Conservation (phyloP, 805 yeast species). For the Myxozyma neotropica region DNA sequence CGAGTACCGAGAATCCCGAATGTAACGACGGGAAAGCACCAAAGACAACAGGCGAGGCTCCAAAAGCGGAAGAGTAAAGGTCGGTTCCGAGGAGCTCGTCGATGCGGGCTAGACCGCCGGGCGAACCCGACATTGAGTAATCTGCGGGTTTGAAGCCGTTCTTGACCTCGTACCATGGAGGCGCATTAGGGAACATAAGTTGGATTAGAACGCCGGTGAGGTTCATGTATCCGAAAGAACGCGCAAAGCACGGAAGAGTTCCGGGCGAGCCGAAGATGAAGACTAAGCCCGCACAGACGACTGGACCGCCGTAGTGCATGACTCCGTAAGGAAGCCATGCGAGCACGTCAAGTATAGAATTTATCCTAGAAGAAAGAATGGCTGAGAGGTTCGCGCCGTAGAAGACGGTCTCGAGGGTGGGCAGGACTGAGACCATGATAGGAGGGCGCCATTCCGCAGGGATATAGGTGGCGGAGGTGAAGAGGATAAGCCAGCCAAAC, state of each 20-base stretch:
- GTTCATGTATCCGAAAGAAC: conserved; percentile 96
- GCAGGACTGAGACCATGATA: conserved; percentile 84
- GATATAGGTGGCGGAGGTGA: conserved; percentile 64
- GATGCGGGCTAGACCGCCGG: conserved; percentile 92
- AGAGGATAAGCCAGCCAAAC: conserved; percentile 80
- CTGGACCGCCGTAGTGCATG: conserved; percentile 85
- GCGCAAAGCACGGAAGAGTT: conserved; percentile 77
- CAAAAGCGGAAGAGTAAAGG: conserved; percentile 79
- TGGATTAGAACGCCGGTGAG: conserved; percentile 82
- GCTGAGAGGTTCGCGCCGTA: conserved; percentile 87
- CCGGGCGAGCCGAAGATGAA: conserved; percentile 93
- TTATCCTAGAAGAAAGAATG: conserved; percentile 72
- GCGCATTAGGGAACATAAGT: conserved; percentile 86
- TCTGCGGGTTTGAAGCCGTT: conserved; percentile 89
- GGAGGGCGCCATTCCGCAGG: conserved; percentile 78
- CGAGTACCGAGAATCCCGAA: conserved; percentile 93
- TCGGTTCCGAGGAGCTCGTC: conserved; percentile 77
- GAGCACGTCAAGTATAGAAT: conserved; percentile 68
- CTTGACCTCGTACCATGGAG: conserved; percentile 91
- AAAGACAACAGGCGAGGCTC: conserved; percentile 87
- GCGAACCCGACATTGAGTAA: conserved; percentile 88
- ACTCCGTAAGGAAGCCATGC: conserved; percentile 97
- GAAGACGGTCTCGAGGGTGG: conserved; percentile 87
- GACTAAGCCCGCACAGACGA: conserved; percentile 74
- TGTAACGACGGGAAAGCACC: conserved; percentile 89